Percentiles rank a stretch among this genome's conserved stretches.
Conservation (phyloP, 208 protist species). For the Angomonas deanei region DNA sequence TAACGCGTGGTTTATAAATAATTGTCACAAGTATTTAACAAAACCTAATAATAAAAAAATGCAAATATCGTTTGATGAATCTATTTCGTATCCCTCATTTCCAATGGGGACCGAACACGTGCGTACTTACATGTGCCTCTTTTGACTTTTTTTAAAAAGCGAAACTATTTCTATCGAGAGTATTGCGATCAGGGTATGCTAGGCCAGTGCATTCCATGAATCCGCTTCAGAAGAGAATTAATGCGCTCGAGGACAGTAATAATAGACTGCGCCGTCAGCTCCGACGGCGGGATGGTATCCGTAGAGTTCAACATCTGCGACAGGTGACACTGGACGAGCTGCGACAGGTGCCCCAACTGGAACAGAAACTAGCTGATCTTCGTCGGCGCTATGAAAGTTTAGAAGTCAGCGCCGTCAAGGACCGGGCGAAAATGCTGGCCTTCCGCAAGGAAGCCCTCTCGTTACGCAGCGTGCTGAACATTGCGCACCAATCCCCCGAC, state of each 20-base stretch:
- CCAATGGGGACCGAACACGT: no score
- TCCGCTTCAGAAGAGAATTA: no score
- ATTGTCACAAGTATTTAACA: no score
- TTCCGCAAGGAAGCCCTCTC: slow-evolving; percentile 39
- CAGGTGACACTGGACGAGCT: slow-evolving; percentile 20
- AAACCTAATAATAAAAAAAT: no score
- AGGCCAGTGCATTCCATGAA: no score
- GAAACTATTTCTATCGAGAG: no score
- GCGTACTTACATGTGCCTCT: no score
- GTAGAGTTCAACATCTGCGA: slow-evolving; percentile 8
- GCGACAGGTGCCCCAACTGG: slow-evolving; percentile 26
- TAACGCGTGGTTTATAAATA: no score
- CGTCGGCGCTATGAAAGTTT: slow-evolving; percentile 19
- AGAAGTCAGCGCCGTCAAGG: slow-evolving; percentile 26
- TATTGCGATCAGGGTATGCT: no score
- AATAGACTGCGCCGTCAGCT: neutral
- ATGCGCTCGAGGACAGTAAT: neutral
- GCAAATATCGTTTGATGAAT: no score
- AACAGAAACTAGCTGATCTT: slow-evolving; percentile 18
- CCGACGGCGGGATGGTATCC: neutral
- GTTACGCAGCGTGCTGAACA: slow-evolving; percentile 33
- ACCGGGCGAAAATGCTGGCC: slow-evolving; percentile 18
- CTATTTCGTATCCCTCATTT: no score
- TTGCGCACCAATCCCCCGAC: slow-evolving; percentile 25
- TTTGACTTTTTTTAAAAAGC: no score